Evolutionary conservation across 2,329 filamentous ascomycete species (phyloP).

Genomic region (Alternaria sp.): DNA sequence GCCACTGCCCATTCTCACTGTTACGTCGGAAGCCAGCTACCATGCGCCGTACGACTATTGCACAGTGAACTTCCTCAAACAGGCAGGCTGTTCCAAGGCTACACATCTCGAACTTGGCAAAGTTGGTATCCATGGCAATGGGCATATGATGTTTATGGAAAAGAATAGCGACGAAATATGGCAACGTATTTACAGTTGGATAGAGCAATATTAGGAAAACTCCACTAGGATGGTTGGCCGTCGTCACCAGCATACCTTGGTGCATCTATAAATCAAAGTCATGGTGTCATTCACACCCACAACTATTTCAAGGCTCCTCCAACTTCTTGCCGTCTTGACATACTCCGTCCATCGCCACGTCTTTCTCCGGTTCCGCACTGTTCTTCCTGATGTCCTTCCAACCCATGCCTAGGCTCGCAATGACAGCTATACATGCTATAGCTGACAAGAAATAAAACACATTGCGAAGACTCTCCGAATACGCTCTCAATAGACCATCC

Average conservation of each 20-base stretch:
- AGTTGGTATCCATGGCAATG: constrained; percentile 7
- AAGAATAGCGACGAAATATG: constrained; percentile 9
- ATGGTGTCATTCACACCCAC: neutral
- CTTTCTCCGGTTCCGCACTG: neutral
- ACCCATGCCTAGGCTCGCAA: constrained; percentile 32
- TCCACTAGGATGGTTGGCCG: neutral
- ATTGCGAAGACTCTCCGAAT: constrained; percentile 33
- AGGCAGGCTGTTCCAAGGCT: constrained; percentile 39
- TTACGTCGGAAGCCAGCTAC: constrained; percentile 58
- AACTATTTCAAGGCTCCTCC: neutral
- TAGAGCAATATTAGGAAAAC: neutral
- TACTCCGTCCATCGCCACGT: neutral
- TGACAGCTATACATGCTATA: constrained; percentile 20
- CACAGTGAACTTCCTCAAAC: constrained; percentile 60
- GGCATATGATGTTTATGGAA: constrained; percentile 12
- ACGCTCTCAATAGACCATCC: constrained; percentile 32
- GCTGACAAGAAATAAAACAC: constrained; percentile 37
- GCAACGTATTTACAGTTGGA: constrained; percentile 7
- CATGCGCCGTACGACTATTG: constrained; percentile 62
- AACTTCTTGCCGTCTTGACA: neutral
- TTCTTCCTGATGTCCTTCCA: constrained; percentile 37
- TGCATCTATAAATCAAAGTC: neutral
- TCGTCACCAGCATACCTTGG: neutral
- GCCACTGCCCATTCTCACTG: constrained; percentile 58
- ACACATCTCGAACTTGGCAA: constrained; percentile 18